These are phyloP conservation scores for Anthracocystis walkeri DNA, from an alignment of 1,284 basidiomycete genomes.

Conservation along the genomic window DNA sequence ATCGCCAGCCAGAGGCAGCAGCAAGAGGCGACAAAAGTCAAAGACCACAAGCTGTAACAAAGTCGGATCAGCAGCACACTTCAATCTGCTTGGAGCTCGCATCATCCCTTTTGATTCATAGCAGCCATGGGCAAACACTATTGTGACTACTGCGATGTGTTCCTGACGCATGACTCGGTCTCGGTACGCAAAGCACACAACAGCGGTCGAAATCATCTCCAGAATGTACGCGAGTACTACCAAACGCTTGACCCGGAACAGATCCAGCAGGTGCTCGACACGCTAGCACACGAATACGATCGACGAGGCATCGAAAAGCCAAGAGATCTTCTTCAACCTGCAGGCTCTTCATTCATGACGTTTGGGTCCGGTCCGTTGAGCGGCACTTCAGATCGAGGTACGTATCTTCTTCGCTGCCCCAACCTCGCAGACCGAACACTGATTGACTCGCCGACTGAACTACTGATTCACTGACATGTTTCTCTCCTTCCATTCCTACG, in stretches of 20 bases:
- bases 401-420: background rate
- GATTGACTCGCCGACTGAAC: background rate
- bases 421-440: background rate
- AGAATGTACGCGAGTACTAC: slow-evolving; percentile 97
- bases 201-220: slow-evolving; percentile 92
- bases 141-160: slow-evolving; percentile 68
- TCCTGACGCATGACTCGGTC: slow-evolving; percentile 67
- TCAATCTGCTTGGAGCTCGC: background rate
- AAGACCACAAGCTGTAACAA: too few relatives aligned
- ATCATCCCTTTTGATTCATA: background rate
- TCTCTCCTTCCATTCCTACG: background rate
- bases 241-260: slow-evolving; percentile 94
- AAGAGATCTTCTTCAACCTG: slow-evolving; percentile 48
- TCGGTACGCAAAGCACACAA: slow-evolving; percentile 95
- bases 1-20: too few relatives aligned
- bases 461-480: background rate
- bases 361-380: slow-evolving; percentile 54
- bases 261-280: slow-evolving; percentile 94
- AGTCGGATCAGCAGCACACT: too few relatives aligned
- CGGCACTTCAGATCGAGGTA: slow-evolving; percentile 43
- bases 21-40: too few relatives aligned
- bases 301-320: slow-evolving; percentile 53
- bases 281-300: slow-evolving; percentile 91
- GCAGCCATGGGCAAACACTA: slow-evolving; percentile 65
- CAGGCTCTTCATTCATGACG: slow-evolving; percentile 51